phyloP scores from a whole-genome alignment of 352 stramenopile species.

The Phytophthora tentaculata region DNA sequence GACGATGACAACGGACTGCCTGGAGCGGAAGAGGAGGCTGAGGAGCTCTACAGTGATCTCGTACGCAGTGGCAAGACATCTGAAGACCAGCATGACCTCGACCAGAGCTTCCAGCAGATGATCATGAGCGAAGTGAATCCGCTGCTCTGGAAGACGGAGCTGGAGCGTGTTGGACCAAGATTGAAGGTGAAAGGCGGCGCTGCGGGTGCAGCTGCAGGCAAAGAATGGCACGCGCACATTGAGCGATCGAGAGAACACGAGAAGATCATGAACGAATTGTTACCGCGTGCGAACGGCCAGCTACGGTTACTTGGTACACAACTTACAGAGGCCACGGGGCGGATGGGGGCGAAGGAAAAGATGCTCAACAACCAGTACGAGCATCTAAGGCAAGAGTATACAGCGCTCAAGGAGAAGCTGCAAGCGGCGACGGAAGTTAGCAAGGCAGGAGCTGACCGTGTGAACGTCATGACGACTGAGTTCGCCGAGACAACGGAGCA shows the following conservation, averaged over 20 bases:
- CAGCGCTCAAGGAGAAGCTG: conserved; percentile 71
- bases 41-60: conserved; percentile 72
- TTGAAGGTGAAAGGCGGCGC: conserved; percentile 69
- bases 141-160: conserved; percentile 83
- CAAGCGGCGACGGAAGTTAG: conserved; percentile 61
- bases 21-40: conserved; percentile 45
- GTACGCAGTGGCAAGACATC: conserved; percentile 33
- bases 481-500: conserved; percentile 77
- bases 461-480: conserved; percentile 82
- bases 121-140: conserved; percentile 85
- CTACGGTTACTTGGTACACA: conserved; percentile 65
- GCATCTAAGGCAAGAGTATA: conserved; percentile 65
- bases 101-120: conserved; percentile 87
- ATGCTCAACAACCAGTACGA: conserved; percentile 87
- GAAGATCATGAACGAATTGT: conserved; percentile 60
- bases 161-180: conserved; percentile 79
- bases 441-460: conserved; percentile 70
- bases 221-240: conserved; percentile 86
- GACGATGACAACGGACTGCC: conserved; percentile 56
- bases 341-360: conserved; percentile 80
- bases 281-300: conserved; percentile 63
- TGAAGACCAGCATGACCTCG: conserved; percentile 55
- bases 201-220: conserved; percentile 48
- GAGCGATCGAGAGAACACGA: conserved; percentile 81
- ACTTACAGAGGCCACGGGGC: conserved; percentile 62